phyloP scores from a whole-genome alignment of 768 basidiomycete genomes.

The Panaeolus cyanescens region DNA sequence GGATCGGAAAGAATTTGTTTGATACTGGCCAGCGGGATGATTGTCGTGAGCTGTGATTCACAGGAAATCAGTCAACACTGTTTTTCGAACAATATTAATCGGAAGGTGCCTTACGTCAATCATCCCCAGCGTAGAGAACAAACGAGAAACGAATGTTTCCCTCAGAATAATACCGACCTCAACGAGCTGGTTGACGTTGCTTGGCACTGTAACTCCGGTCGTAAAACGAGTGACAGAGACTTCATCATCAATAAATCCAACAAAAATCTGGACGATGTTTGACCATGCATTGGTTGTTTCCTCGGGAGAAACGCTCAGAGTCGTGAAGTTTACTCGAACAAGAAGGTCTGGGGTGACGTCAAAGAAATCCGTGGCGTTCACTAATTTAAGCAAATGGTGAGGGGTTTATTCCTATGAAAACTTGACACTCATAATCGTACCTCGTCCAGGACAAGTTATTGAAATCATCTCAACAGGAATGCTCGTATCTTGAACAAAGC shows the following conservation, averaged over 20 bases:
- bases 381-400: too few relatives aligned
- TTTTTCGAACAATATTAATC: too few relatives aligned
- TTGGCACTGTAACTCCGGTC: background rate
- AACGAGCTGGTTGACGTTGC: background rate
- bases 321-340: conserved; percentile 1
- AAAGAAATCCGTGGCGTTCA: background rate
- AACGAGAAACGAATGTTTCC: background rate
- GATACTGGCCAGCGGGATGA: background rate
- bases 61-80: background rate
- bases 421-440: too few relatives aligned
- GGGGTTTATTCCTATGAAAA: too few relatives aligned
- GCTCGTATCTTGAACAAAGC: background rate
- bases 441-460: background rate
- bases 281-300: background rate
- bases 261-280: background rate
- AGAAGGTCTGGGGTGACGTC: conserved; percentile 6
- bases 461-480: background rate
- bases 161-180: background rate
- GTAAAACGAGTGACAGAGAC: background rate
- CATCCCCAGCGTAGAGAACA: background rate
- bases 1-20: conserved; percentile 7
- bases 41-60: background rate
- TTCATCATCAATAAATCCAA: background rate
- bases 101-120: background rate
- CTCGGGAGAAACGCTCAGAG: background rate